A percentile compares a stretch with the other conserved stretches of the same genome.
phyloP scores from a whole-genome alignment of 2,329 filamentous ascomycete species.

The Aspergillus cejpii region DNA sequence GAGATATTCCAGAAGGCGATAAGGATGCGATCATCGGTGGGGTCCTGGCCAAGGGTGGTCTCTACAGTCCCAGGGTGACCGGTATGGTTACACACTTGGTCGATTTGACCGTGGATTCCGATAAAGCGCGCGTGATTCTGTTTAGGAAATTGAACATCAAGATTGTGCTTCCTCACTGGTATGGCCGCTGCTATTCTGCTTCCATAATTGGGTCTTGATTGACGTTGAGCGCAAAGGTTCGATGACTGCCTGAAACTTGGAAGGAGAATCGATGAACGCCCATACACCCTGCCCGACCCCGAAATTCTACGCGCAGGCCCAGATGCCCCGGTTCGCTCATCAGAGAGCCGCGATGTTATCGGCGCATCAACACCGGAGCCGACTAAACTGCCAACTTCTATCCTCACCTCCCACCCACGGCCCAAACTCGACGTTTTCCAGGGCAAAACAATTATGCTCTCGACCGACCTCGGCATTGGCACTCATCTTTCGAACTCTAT shows the following conservation, averaged over 20 bases:
- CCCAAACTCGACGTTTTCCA: slow-evolving; percentile 66
- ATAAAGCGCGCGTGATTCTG: slow-evolving; percentile 54
- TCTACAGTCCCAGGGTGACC: slow-evolving; percentile 64
- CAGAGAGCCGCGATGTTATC: slow-evolving; percentile 55
- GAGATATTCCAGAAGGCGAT: slow-evolving; percentile 75
- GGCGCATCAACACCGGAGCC: slow-evolving; percentile 58
- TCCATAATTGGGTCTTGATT: slow-evolving; percentile 15
- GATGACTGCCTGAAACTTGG: slow-evolving; percentile 93
- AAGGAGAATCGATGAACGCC: slow-evolving; percentile 79
- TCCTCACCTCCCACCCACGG: slow-evolving; percentile 27
- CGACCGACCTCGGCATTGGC: slow-evolving; percentile 65
- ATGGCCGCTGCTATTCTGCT: slow-evolving; percentile 12
- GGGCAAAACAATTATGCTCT: slow-evolving; percentile 69
- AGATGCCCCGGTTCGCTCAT: slow-evolving; percentile 52
- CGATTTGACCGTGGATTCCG: slow-evolving; percentile 66
- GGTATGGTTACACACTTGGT: slow-evolving; percentile 82
- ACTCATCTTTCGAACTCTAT: slow-evolving; percentile 61
- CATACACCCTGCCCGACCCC: slow-evolving; percentile 79
- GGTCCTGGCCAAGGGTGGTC: slow-evolving; percentile 79
- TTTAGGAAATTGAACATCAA: slow-evolving; percentile 65
- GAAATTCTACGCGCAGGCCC: slow-evolving; percentile 63
- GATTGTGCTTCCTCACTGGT: slow-evolving; percentile 92
- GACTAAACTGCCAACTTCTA: slow-evolving; percentile 32
- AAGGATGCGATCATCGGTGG: slow-evolving; percentile 89
- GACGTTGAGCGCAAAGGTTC: slow-evolving; percentile 55